These are phyloP conservation scores for Allium fistulosum DNA, from an alignment of 106 monocot species.

Conservation along the genomic window DNA sequence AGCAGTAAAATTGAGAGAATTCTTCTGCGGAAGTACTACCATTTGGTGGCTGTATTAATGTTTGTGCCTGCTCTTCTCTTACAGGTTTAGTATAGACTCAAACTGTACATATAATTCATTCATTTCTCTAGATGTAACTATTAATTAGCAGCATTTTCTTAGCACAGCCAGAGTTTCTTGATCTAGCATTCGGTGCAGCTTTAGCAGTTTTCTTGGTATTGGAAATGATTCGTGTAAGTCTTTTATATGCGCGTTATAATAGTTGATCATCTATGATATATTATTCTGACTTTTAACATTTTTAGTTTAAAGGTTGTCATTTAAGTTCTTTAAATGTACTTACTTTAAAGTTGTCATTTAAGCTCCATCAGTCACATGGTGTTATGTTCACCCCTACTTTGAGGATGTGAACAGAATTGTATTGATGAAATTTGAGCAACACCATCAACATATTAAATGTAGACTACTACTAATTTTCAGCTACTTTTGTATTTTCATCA, in stretches of 20 bases:
- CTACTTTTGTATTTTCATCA: neutral
- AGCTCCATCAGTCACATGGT: no score
- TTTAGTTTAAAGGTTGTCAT: no score
- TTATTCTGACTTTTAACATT: no score
- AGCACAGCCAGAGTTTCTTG: constrained; percentile 81
- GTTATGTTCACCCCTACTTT: no score
- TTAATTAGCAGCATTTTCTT: constrained; percentile 10
- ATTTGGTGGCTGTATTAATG: constrained; percentile 90
- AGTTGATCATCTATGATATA: no score
- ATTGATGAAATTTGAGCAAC: neutral
- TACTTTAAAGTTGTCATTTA: no score
- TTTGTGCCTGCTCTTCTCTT: constrained; percentile 82
- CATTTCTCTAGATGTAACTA: neutral
- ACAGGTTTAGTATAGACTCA: constrained; percentile 38
- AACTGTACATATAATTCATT: constrained; percentile 1
- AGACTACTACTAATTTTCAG: neutral
- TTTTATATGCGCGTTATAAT: neutral
- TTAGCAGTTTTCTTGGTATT: constrained; percentile 74
- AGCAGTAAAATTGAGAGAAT: constrained; percentile 89
- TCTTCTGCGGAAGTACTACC: constrained; percentile 96
- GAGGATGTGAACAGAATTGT: neutral
- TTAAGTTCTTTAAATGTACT: no score
- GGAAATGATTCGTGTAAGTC: constrained; percentile 90
- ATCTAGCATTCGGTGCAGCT: constrained; percentile 97
- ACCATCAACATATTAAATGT: neutral